A percentile compares a stretch with the other conserved stretches of the same genome.
These are phyloP conservation scores for Candida orba DNA, from an alignment of 805 yeast genomes.

Conservation along the genomic window DNA sequence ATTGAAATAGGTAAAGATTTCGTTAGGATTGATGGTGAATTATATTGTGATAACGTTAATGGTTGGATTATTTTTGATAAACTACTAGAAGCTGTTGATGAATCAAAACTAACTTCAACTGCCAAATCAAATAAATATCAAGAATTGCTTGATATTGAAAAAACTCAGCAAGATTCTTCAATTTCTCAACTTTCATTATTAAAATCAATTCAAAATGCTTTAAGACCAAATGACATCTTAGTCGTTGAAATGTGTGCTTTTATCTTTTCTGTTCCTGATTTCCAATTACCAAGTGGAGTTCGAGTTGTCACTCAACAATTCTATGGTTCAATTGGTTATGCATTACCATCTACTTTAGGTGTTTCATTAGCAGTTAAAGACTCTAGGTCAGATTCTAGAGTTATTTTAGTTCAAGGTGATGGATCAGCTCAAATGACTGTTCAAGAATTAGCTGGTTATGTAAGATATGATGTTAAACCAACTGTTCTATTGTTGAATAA, in stretches of 20 bases:
- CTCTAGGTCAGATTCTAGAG: constrained; percentile 28
- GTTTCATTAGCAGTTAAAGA: constrained; percentile 54
- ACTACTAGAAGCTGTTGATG: constrained; percentile 8
- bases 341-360: constrained; percentile 58
- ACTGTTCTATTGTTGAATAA: constrained; percentile 55
- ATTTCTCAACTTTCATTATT: constrained; percentile 41
- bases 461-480: constrained; percentile 47
- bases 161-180: constrained; percentile 8
- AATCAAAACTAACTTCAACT: constrained; percentile 5
- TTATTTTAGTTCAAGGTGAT: constrained; percentile 57
- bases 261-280: constrained; percentile 52
- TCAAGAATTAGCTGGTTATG: constrained; percentile 55
- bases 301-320: constrained; percentile 53
- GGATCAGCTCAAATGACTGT: constrained; percentile 64
- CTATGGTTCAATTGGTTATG: constrained; percentile 63
- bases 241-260: constrained; percentile 64
- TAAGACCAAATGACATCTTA: constrained; percentile 49
- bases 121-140: background rate
- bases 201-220: constrained; percentile 43
- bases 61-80: constrained; percentile 16
- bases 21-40: constrained; percentile 14
- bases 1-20: constrained; percentile 22
- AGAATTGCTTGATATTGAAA: background rate
- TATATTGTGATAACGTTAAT: constrained; percentile 9
- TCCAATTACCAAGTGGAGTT: constrained; percentile 44